These are phyloP conservation scores for Lignosus rhinocerotis DNA, from an alignment of 1,284 basidiomycete species.

Conservation along the genomic window DNA sequence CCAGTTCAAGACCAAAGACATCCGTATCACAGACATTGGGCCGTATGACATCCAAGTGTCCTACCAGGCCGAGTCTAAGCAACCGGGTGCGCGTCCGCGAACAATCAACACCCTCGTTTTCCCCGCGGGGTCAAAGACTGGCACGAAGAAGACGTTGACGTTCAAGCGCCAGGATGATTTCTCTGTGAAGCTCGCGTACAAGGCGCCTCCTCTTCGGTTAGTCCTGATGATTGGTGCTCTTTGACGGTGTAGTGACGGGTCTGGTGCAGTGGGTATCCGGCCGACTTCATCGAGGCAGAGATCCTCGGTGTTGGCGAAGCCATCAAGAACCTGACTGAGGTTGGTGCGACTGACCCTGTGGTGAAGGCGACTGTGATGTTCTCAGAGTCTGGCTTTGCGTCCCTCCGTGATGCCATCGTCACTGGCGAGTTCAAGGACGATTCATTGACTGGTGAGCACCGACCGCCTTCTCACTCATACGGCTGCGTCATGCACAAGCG, in stretches of 20 bases:
- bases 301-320: slow-evolving; percentile 72
- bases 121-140: slow-evolving; percentile 70
- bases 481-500: slow-evolving; percentile 16
- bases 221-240: slow-evolving; percentile 27
- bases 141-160: slow-evolving; percentile 81
- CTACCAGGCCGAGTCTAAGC: slow-evolving; percentile 65
- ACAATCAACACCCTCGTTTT: slow-evolving; percentile 77
- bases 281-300: slow-evolving; percentile 66
- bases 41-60: slow-evolving; percentile 76
- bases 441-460: slow-evolving; percentile 62
- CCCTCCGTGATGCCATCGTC: slow-evolving; percentile 74
- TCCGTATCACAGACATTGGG: slow-evolving; percentile 79
- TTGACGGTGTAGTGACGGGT: neutral
- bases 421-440: slow-evolving; percentile 79
- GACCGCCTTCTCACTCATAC: slow-evolving; percentile 3
- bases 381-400: slow-evolving; percentile 83
- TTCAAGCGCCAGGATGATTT: slow-evolving; percentile 84
- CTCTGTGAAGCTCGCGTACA: slow-evolving; percentile 71
- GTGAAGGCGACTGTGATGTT: slow-evolving; percentile 81
- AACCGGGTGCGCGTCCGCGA: slow-evolving; percentile 51
- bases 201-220: slow-evolving; percentile 56
- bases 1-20: slow-evolving; percentile 95
- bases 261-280: slow-evolving; percentile 57
- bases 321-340: slow-evolving; percentile 72
- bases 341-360: slow-evolving; percentile 69